phyloP scores from a whole-genome alignment of 306 rosid genomes.

The Ochetophila trinervis region DNA sequence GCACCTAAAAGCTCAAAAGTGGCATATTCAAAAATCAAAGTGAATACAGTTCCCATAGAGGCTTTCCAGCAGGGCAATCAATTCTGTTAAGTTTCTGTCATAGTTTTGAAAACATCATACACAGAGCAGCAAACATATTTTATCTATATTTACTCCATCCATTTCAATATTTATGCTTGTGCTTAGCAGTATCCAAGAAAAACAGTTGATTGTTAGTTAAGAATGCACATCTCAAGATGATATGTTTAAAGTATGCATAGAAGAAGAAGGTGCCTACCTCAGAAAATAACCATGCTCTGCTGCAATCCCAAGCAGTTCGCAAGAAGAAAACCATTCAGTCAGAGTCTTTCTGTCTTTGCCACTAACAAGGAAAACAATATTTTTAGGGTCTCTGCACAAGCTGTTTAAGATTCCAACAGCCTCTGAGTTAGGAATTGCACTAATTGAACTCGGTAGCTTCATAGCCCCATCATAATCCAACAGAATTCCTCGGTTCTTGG shows the following conservation, averaged over 20 bases:
- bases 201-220: neutral
- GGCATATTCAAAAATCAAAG: no score
- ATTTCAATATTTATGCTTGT: neutral
- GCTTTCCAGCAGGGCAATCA: neutral
- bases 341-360: conserved; percentile 70
- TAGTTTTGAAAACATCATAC: neutral
- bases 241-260: conserved; percentile 1
- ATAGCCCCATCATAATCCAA: conserved; percentile 81
- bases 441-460: conserved; percentile 62
- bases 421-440: conserved; percentile 58
- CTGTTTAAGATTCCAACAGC: conserved; percentile 60
- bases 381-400: conserved; percentile 67
- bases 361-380: conserved; percentile 78
- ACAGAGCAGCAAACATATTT: neutral
- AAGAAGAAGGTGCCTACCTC: conserved; percentile 39
- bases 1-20: no score
- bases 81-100: neutral
- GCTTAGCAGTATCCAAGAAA: neutral
- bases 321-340: conserved; percentile 70
- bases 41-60: neutral
- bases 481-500: conserved; percentile 70
- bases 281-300: conserved; percentile 88
- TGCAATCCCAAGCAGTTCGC: conserved; percentile 73
- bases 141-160: neutral
- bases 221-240: neutral